Evolutionary conservation across 495 filamentous ascomycete genomes (phyloP).

Genomic region (Trichocladium antarcticum): DNA sequence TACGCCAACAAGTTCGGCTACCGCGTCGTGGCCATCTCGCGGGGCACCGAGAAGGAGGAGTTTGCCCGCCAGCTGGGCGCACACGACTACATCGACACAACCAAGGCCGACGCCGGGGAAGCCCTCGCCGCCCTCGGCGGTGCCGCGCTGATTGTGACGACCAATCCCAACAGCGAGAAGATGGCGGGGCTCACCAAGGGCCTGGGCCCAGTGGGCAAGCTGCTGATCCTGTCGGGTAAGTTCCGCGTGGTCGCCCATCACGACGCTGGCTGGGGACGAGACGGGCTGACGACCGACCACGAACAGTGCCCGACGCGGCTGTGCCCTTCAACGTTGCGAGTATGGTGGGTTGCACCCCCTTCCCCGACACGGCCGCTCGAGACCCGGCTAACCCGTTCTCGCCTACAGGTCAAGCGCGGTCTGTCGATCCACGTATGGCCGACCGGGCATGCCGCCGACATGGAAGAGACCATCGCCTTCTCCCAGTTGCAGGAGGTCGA

Average conservation of each 20-base stretch:
- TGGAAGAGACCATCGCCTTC: slow-evolving; percentile 56
- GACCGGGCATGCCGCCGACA: slow-evolving; percentile 50
- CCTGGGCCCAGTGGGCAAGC: slow-evolving; percentile 46
- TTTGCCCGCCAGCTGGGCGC: slow-evolving; percentile 54
- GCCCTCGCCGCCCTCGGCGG: slow-evolving; percentile 49
- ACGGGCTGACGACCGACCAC: background rate
- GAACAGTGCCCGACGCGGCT: no score
- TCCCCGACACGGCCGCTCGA: no score
- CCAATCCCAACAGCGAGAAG: slow-evolving; percentile 47
- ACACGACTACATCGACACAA: slow-evolving; percentile 54
- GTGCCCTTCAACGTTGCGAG: background rate
- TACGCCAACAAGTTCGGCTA: slow-evolving; percentile 56
- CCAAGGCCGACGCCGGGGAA: slow-evolving; percentile 39
- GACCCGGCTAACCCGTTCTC: background rate
- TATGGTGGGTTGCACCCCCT: slow-evolving; percentile 8
- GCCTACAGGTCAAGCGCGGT: slow-evolving; percentile 7
- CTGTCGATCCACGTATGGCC: slow-evolving; percentile 51
- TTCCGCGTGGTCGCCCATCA: background rate
- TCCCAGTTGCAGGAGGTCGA: slow-evolving; percentile 46
- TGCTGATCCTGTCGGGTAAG: slow-evolving; percentile 25
- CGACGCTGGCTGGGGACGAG: background rate
- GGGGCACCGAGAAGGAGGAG: slow-evolving; percentile 44
- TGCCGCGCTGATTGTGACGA: slow-evolving; percentile 50
- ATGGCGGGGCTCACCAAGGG: slow-evolving; percentile 46
- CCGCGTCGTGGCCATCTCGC: slow-evolving; percentile 50